Conservation (phyloP, 75 land plant genomes). For the Sequoia sempervirens region DNA sequence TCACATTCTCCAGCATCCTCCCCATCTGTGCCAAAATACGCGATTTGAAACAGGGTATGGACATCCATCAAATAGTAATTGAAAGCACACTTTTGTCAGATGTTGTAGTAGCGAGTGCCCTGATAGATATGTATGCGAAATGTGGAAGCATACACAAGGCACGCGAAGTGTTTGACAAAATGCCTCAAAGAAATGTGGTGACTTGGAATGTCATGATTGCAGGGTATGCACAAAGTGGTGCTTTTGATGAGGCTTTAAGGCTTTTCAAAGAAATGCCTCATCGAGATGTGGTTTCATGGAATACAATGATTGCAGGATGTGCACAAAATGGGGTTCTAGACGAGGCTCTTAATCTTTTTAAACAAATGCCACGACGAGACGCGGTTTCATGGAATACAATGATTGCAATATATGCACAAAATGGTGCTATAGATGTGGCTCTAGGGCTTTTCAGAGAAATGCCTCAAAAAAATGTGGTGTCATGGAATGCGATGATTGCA, state of each 20-base stretch:
- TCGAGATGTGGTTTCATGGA: slow-evolving; percentile 11
- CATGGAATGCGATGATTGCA: slow-evolving; percentile 19
- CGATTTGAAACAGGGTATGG: not conserved
- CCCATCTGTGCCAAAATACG: not conserved
- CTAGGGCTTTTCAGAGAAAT: slow-evolving; percentile 1
- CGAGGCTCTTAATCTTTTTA: not conserved
- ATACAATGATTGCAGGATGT: slow-evolving; percentile 1
- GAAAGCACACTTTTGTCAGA: not conserved
- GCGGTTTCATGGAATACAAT: not conserved
- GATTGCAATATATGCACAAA: slow-evolving; percentile 11
- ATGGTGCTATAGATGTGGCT: slow-evolving; percentile 8
- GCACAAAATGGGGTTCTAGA: slow-evolving; percentile 1
- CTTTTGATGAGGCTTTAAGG: not conserved
- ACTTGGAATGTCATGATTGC: slow-evolving; percentile 11
- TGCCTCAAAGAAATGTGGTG: not conserved
- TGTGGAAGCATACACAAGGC: not conserved
- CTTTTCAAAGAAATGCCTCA: not conserved
- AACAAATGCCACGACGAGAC: not conserved
- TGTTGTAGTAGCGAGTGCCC: not conserved
- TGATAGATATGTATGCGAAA: slow-evolving; percentile 1
- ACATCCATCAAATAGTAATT: not conserved
- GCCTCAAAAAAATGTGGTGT: not conserved
- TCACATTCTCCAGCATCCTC: not conserved
- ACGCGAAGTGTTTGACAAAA: slow-evolving; percentile 1
- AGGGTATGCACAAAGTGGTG: slow-evolving; percentile 2